Conservation (phyloP, 2,329 filamentous ascomycete genomes). For the Aspergillus quadrilineatus region DNA sequence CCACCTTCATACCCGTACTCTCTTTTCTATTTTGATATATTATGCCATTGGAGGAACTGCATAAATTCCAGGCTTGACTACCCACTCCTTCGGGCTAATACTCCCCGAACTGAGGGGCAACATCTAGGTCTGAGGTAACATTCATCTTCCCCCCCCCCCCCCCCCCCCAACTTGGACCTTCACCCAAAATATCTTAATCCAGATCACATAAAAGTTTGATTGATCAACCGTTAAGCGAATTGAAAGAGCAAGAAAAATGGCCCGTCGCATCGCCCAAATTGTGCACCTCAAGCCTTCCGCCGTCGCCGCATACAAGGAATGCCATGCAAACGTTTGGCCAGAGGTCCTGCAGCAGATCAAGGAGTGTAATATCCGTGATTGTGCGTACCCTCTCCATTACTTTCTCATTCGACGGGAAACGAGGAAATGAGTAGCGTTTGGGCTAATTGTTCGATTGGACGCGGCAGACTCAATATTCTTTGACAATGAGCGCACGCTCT, state of each 20-base stretch:
- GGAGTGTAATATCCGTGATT: conserved; percentile 72
- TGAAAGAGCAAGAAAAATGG: conserved; percentile 7
- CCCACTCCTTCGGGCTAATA: conserved; percentile 4
- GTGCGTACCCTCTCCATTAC: conserved; percentile 41
- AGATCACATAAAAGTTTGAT: not conserved
- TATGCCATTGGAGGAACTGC: not conserved
- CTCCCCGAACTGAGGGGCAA: conserved; percentile 9
- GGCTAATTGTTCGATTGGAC: not conserved
- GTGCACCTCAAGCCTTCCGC: conserved; percentile 68
- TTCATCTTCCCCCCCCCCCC: not conserved
- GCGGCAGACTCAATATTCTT: conserved; percentile 66
- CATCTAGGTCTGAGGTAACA: not conserved
- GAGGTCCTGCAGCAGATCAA: conserved; percentile 74
- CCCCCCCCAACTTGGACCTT: not conserved
- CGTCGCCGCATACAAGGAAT: conserved; percentile 69
- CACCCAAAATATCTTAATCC: not conserved
- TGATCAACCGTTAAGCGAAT: too few relatives aligned
- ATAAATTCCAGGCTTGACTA: not conserved
- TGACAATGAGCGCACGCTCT: conserved; percentile 67
- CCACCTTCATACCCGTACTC: not conserved
- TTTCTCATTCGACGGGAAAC: not conserved
- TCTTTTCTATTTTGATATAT: too few relatives aligned
- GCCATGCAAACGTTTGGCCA: conserved; percentile 73
- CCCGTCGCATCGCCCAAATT: conserved; percentile 64
- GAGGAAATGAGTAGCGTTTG: not conserved